A percentile compares a stretch with the other conserved stretches of the same genome.
Evolutionary conservation across 768 basidiomycete genomes (phyloP).

Genomic region (Xerocomellus dryophilus): DNA sequence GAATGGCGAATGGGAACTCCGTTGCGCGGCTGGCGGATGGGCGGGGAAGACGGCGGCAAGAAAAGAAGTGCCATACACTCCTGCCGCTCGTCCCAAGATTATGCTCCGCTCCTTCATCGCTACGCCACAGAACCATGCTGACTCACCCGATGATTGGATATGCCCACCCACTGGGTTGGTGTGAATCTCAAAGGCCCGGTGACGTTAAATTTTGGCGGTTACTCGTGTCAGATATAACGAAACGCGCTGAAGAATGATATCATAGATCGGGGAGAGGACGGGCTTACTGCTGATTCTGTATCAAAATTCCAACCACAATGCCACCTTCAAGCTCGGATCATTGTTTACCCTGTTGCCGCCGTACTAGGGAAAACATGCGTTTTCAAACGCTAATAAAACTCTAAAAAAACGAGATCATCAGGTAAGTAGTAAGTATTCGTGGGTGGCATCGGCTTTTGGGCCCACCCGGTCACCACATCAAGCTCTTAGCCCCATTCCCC

Average conservation of each 20-base stretch:
- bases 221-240: slow-evolving; percentile 1
- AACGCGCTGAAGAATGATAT: neutral
- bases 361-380: neutral
- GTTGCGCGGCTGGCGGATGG: neutral
- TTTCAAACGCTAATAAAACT: slow-evolving; percentile 8
- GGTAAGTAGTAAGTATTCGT: neutral
- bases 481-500: neutral
- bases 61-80: neutral
- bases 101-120: slow-evolving; percentile 10
- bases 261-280: neutral
- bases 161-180: neutral
- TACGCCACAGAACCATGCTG: slow-evolving; percentile 22
- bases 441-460: neutral
- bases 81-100: neutral
- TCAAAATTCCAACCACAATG: slow-evolving; percentile 2
- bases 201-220: neutral
- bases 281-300: neutral
- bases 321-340: slow-evolving; percentile 1
- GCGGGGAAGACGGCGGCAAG: neutral
- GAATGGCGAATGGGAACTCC: neutral
- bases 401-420: slow-evolving; percentile 1
- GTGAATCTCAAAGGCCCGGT: neutral
- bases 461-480: neutral
- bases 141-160: slow-evolving; percentile 9
- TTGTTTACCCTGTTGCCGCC: neutral